Conservation (phyloP, 805 yeast species). For the Hanseniaspora hatyaiensis region DNA sequence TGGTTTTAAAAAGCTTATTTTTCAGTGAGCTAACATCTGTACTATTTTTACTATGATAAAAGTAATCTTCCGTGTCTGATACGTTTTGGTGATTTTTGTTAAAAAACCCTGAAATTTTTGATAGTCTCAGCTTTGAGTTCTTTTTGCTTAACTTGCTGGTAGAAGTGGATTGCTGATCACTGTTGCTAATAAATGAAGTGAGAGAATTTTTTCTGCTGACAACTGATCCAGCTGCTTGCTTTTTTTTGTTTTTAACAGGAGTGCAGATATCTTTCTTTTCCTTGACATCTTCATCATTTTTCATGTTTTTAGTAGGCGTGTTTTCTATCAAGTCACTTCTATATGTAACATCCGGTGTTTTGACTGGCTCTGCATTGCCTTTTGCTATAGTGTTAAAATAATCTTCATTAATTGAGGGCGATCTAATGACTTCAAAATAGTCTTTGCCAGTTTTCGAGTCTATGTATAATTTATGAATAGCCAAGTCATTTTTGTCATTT, state of each 20-base stretch:
- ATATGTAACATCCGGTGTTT: not conserved
- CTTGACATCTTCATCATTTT: not conserved
- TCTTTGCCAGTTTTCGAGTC: conserved; percentile 9
- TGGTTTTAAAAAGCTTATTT: not conserved
- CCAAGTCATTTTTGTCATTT: not conserved
- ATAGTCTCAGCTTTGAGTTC: conserved; percentile 4
- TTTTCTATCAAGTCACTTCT: not conserved
- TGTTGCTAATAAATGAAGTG: not conserved
- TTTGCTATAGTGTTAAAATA: conserved; percentile 10
- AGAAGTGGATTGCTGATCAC: conserved; percentile 2
- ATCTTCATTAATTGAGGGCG: conserved; percentile 15
- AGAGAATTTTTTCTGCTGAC: not conserved
- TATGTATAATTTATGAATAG: conserved; percentile 2
- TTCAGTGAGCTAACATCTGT: not conserved
- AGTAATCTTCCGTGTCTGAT: not conserved
- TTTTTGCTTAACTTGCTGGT: not conserved
- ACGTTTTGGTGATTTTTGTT: not conserved
- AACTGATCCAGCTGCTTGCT: not conserved
- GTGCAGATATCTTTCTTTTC: not conserved
- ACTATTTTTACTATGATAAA: not conserved
- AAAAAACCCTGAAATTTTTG: conserved; percentile 4
- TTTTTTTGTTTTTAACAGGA: not conserved
- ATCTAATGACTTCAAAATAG: conserved; percentile 6
- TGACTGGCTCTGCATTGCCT: no score
- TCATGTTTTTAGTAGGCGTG: no score